Evolutionary conservation across 2,329 filamentous ascomycete genomes (phyloP), one percentile per base, ranked within the genome.

Genomic region (Paecilomyces dactylethromorphus): DNA sequence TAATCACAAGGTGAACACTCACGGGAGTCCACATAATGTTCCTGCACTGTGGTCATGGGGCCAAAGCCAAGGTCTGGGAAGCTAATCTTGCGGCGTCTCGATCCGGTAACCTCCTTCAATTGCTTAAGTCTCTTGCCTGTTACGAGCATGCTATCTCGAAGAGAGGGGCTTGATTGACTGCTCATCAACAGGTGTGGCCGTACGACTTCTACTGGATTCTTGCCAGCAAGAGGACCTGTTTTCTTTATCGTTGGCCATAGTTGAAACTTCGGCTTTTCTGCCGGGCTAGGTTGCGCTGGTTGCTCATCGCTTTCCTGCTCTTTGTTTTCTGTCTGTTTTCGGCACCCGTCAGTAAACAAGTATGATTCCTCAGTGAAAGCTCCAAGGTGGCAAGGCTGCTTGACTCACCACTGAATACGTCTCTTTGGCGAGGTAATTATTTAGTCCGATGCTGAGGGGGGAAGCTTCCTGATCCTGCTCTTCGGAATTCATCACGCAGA

Each of bases 1-100:
- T 55, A 22, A 18, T 15, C 45, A 35, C 6, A 8, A 11, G 35
- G 6, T 18, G 21, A n/a, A 18, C n/a, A 63, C 67, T 62, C 63
- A 70, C 68, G 68, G 31, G 68, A 70, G 58, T 70, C 68, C 49
- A 63, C 58, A 33, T 59, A 58, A 35, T 58, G 58, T 29, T 64
- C 62, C 21, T 64, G 62, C 21, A 63, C 59, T 4, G 62, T 62
- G 22, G 63, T 56, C 60, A 67, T 63, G 22, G 60, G 63, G 3
- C 18, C 53, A 11, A 58, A 39, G 3, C 57, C 59, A 32, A 67
- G 54, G 24, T 65, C 63, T 13, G 64, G 62, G 21, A 68, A 60
- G 45, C 59, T 62, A 33, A 64, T 59, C 31, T 68, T 65, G 13
- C 64, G 63, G 22, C 59, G 62, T 29, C 60, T 59, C 21, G 55